Evolutionary conservation across 257 asterid species (phyloP), one percentile per base, ranked within the genome.

Genomic region (Echium plantagineum): DNA sequence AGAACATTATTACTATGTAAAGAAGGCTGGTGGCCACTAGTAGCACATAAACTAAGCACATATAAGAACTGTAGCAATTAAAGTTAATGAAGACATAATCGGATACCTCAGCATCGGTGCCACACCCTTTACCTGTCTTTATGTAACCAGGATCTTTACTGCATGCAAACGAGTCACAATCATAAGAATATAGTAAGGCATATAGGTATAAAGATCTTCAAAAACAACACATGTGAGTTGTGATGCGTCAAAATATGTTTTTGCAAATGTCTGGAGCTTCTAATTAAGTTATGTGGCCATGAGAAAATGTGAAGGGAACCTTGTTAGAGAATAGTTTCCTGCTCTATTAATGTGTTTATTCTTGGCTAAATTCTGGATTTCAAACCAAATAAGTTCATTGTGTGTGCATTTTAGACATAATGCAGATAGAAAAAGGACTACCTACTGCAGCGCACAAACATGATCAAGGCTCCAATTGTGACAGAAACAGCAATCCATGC

Each of bases 121-220:
- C 80, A 64, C 66, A 63, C 61, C 57, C 75, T 51, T 30, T 61
- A 63, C 75, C 67, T 30, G 66, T 69, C 74, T 79, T 77, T 63
- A 91, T 66, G 67, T 78, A 91, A 54, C 98, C 97, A 31, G 98
- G 98, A 81, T 91, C 94, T 68, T 82, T 75, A 55, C 98, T 91
- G 96, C 83, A 80, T 69, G 56, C 69, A 68, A 75, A 78, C 57
- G 64, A 65, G 67, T 63, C 57, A 71, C 55, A 55, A 60, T 61
- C 65, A 74, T 65, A 66, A 75, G 52, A 48, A 57, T 63, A 61
- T 58, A 24, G 17, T 55, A 55, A 58, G 60, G 48, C 8, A 9
- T 3, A 38, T 10, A 38, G 1, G 48, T 2, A 38, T 38, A 10
- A 2, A 38, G 3, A 24, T 1, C 26, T 24, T 24, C 26, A 24